Evolutionary conservation across 345 rosid species (phyloP).

Genomic region (Rhodamnia rubescens): DNA sequence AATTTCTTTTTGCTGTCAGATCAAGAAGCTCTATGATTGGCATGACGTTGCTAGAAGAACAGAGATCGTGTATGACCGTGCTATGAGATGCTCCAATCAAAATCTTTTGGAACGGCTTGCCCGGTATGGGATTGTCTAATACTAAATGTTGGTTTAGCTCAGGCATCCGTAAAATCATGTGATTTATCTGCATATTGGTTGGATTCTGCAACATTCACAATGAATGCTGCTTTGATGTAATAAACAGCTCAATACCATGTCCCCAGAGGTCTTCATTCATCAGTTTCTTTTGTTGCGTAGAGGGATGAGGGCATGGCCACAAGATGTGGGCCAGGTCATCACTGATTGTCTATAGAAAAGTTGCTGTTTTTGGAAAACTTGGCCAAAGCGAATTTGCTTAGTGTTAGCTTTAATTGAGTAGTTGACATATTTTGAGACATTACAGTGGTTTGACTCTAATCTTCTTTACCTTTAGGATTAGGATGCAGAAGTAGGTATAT

Average conservation of each 20-base stretch:
- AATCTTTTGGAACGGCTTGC: constrained; percentile 48
- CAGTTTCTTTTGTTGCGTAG: background rate
- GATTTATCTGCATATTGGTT: background rate
- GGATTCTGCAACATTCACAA: background rate
- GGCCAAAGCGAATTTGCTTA: background rate
- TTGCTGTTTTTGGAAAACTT: background rate
- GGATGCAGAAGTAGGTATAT: background rate
- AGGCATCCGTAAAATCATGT: background rate
- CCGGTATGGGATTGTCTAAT: constrained; percentile 25
- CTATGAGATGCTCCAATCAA: constrained; percentile 60
- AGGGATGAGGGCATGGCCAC: background rate
- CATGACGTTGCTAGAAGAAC: constrained; percentile 93
- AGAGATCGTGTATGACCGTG: constrained; percentile 76
- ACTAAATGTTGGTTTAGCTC: background rate
- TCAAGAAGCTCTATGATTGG: constrained; percentile 90
- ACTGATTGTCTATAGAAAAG: background rate
- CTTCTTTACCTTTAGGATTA: background rate
- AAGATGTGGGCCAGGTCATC: background rate
- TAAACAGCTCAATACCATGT: background rate
- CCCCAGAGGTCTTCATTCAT: background rate
- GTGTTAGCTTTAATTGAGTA: background rate
- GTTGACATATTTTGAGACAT: background rate
- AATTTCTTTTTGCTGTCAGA: constrained; percentile 12
- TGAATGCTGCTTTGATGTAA: background rate
- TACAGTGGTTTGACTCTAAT: background rate